Conservation (phyloP, 345 rosid genomes). For the Eucalyptus fibrosa region DNA sequence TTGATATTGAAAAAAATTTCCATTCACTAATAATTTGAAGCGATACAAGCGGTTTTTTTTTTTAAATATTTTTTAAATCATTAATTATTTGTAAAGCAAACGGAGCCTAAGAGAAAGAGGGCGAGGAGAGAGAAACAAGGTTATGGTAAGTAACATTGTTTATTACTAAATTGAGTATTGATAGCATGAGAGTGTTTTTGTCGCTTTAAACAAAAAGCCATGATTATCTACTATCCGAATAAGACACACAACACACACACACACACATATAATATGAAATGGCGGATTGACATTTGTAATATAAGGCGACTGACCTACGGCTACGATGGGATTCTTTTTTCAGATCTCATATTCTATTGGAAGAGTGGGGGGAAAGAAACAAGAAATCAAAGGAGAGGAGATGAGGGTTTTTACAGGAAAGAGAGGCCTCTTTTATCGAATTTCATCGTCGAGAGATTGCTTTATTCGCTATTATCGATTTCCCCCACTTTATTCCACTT, state of each 20-base stretch:
- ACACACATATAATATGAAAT: background rate
- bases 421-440: background rate
- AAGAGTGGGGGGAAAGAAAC: background rate
- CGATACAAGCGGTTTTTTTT: background rate
- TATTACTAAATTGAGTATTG: background rate
- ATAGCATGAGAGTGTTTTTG: background rate
- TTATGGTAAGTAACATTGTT: background rate
- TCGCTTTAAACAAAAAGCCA: background rate
- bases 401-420: background rate
- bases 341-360: background rate
- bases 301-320: background rate
- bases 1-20: background rate
- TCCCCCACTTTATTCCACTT: slow-evolving; percentile 26
- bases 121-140: background rate
- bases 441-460: slow-evolving; percentile 11
- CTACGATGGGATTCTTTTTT: background rate
- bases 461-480: slow-evolving; percentile 43
- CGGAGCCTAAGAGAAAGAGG: background rate
- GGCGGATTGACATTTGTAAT: background rate
- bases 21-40: background rate
- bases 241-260: background rate
- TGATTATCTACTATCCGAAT: background rate
- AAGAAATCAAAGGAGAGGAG: background rate
- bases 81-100: background rate
- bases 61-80: background rate